Evolutionary conservation across 495 filamentous ascomycete species (phyloP).

Genomic region (Penicillium samsonianum): DNA sequence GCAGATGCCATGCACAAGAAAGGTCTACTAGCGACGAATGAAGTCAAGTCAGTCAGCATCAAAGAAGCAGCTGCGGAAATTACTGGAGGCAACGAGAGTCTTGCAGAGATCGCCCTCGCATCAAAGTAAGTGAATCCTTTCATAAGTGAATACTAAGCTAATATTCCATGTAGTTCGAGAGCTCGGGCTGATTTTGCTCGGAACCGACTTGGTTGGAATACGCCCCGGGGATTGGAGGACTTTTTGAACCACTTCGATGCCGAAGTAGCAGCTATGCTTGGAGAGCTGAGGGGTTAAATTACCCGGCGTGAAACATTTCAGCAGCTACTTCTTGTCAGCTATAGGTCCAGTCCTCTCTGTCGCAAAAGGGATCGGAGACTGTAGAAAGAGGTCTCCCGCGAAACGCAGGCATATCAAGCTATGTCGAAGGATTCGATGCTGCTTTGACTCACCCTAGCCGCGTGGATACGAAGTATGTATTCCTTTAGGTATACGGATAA

Average conservation of each 20-base stretch:
- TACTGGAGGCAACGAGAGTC: slow-evolving; percentile 19
- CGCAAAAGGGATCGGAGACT: no score
- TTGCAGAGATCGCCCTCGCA: slow-evolving; percentile 40
- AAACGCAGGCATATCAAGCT: no score
- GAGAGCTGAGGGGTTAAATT: background rate
- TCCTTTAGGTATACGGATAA: no score
- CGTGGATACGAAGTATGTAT: no score
- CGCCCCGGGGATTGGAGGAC: background rate
- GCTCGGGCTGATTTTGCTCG: slow-evolving; percentile 10
- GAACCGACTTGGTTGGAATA: slow-evolving; percentile 4
- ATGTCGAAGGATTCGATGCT: no score
- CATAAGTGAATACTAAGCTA: background rate
- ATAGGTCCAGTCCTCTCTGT: no score
- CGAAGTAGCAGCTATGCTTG: slow-evolving; percentile 6
- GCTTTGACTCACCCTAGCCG: no score
- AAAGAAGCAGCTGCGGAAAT: slow-evolving; percentile 35
- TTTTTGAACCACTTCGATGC: slow-evolving; percentile 10
- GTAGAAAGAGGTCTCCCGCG: no score
- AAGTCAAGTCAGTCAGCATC: slow-evolving; percentile 35
- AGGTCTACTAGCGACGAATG: slow-evolving; percentile 30
- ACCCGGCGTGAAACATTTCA: background rate
- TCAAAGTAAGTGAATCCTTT: slow-evolving; percentile 20
- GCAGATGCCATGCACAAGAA: slow-evolving; percentile 36
- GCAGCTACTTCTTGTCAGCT: no score
- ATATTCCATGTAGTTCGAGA: slow-evolving; percentile 1